Base-by-base conservation (phyloP, 2,329 filamentous ascomycete genomes). In the Ophiocordyceps polyrhachis-furcata region DNA sequence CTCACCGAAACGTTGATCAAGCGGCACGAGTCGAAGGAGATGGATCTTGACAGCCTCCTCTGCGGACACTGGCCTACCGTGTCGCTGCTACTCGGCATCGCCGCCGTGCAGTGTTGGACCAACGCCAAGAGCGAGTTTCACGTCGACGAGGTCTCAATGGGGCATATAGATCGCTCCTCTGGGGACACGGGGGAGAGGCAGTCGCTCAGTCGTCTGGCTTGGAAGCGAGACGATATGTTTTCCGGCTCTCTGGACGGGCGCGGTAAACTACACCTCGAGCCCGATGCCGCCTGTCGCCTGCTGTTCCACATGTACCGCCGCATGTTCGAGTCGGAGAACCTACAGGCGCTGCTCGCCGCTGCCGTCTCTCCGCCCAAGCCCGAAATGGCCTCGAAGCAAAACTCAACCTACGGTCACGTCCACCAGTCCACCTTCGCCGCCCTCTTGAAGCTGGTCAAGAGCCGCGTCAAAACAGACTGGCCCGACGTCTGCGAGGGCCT, bases 51-150 rank as follows among this genome's bases (percentile, higher is more conserved):
- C 13, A 54, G 54, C 3, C 50, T 73, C 8, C 61, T 78, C 1
- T 62, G 63, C 40, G 68, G 67, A 0, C 59, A 73, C 47, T 60
- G 67, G 0, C 54, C 61, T 0, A 69, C 67, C 0, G 52, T 75
- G 5, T 65, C 68, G 2, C 49, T 71, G 7, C 53, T 79, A 0
- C 54, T 78, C 4, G 74, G 73, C 0, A 50, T 79, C 29, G 60
- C 54, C 1, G 66, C 67, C 1, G 56, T 67, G 8, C 67, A 72
- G 49, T 69, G 66, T 51, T 73, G 64, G 63, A 70, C 70, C 2
- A 71, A 73, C 49, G 52, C 65, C 7, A 68, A 63, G 14, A 52
- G 56, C 3, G 53, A 59, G 5, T 65, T 66, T 2, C 58, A 55
- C 38, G 57, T 62, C 1, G 61, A 68, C 42, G 65, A 69, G 44